Evolutionary conservation across 192 early-diverging fungal species (phyloP), one percentile per base, ranked within the genome.

Genomic region (Umbelopsis vinacea): DNA sequence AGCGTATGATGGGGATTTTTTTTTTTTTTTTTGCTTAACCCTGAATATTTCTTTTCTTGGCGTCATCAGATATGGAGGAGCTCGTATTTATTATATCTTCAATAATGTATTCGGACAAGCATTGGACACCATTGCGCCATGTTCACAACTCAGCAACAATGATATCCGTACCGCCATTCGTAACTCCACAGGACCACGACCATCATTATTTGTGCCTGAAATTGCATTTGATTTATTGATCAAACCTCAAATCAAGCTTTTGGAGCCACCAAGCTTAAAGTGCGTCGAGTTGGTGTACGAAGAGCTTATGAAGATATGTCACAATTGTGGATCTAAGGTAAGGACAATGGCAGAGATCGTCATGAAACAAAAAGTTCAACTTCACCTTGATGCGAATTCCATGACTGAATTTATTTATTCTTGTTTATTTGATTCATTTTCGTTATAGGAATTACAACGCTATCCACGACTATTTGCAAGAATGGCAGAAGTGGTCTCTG

Each of bases 201-300:
- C 92, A 11, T 91, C 91, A 17, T 83, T 94, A 15, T 94, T 94
- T 85, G 92, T 94, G 12, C 93, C 93, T 12, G 93, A 94, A 74
- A 87, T 93, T 74, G 93, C 93, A 10, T 94, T 94, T 83, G 91
- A 94, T 75, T 82, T 94, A 23, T 69, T 94, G 40, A 92, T 94
- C 67, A 91, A 90, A 70, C 93, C 93, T 46, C 92, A 93, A 75
- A 92, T 94, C 68, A 87, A 86, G 69, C 71, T 88, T 26, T 82
- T 94, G 17, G 92, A 93, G 75, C 76, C 88, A 15, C 92, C 93
- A 9, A 90, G 90, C 50, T 82, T 91, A 78, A 83, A 91, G 67
- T 94, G 93, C 70, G 93, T 94, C 22, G 91, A 94, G 71, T 84
- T 91, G 22, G 93, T 88, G 2, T 93, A 94, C 81, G 93, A 94